These are phyloP conservation scores for Corymbia calophylla DNA, from an alignment of 441 rosid genomes.

Conservation along the genomic window DNA sequence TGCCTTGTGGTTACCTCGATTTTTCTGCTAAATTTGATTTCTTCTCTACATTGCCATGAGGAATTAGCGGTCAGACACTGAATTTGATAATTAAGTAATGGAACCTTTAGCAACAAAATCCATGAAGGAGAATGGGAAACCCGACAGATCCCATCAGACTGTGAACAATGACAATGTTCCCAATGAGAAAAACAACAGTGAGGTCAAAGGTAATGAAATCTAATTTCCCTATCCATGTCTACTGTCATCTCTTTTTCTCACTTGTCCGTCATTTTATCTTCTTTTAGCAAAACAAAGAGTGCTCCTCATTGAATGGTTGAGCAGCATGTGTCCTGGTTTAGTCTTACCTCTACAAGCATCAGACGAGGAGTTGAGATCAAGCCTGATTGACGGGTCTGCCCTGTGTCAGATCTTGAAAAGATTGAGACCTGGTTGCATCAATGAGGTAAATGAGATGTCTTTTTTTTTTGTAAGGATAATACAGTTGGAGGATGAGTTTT, in stretches of 20 bases:
- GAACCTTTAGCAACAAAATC: neutral
- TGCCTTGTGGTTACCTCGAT: neutral
- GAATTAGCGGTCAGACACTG: neutral
- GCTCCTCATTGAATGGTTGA: constrained; percentile 47
- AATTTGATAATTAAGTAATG: neutral
- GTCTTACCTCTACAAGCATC: constrained; percentile 32
- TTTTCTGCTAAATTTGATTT: neutral
- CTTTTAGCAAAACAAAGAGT: constrained; percentile 28
- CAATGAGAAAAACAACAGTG: neutral
- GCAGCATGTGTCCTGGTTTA: constrained; percentile 24
- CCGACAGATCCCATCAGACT: neutral
- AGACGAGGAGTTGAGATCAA: constrained; percentile 38
- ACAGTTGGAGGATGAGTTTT: neutral
- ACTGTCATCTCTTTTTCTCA: neutral
- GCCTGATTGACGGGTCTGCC: constrained; percentile 34
- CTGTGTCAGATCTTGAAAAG: constrained; percentile 31
- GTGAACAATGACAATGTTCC: neutral
- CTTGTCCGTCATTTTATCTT: neutral
- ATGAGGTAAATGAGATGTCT: constrained; percentile 21
- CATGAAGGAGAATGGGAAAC: neutral
- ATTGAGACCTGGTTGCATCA: constrained; percentile 22
- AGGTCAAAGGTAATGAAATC: neutral
- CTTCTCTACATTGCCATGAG: neutral
- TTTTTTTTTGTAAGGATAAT: neutral
- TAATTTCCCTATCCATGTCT: neutral